Evolutionary conservation across 495 filamentous ascomycete species (phyloP).

Genomic region (Saxispiralis lemnorum): DNA sequence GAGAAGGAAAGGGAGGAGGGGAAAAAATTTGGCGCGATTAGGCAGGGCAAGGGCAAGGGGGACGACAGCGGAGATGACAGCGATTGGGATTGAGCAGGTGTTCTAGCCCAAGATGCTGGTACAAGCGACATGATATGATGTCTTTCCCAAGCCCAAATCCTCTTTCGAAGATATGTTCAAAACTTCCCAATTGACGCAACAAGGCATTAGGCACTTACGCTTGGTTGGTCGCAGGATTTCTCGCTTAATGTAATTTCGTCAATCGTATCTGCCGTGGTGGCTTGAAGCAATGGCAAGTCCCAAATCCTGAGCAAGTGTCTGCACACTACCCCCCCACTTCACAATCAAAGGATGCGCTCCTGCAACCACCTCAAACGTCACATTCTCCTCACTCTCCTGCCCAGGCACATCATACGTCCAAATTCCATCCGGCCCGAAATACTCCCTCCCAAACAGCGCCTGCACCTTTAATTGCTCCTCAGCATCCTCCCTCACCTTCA

Average conservation of each 20-base stretch:
- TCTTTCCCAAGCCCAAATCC: too few species aligned
- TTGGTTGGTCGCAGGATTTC: too few species aligned
- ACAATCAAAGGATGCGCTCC: conserved; percentile 39
- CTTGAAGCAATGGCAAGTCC: conserved; percentile 15
- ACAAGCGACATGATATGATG: too few species aligned
- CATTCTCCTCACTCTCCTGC: conserved; percentile 21
- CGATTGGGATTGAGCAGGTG: conserved; percentile 1
- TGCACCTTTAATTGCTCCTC: conserved; percentile 41
- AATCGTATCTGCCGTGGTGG: too few species aligned
- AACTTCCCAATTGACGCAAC: too few species aligned
- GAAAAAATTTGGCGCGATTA: not conserved
- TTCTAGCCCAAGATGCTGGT: not conserved
- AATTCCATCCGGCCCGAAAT: conserved; percentile 40
- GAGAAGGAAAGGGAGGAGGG: conserved; percentile 17
- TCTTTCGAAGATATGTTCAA: too few species aligned
- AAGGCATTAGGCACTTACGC: too few species aligned
- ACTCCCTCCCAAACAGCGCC: conserved; percentile 44
- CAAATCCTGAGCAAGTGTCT: conserved; percentile 29
- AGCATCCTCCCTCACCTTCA: conserved; percentile 33
- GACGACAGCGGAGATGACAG: conserved; percentile 1
- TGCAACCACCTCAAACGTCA: conserved; percentile 36
- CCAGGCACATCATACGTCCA: conserved; percentile 41
- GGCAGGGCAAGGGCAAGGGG: conserved; percentile 49
- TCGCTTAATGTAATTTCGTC: too few species aligned
- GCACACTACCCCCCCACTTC: conserved; percentile 35